These are phyloP conservation scores for Xylaria palmicola DNA, from an alignment of 495 filamentous ascomycete species.

Conservation along the genomic window DNA sequence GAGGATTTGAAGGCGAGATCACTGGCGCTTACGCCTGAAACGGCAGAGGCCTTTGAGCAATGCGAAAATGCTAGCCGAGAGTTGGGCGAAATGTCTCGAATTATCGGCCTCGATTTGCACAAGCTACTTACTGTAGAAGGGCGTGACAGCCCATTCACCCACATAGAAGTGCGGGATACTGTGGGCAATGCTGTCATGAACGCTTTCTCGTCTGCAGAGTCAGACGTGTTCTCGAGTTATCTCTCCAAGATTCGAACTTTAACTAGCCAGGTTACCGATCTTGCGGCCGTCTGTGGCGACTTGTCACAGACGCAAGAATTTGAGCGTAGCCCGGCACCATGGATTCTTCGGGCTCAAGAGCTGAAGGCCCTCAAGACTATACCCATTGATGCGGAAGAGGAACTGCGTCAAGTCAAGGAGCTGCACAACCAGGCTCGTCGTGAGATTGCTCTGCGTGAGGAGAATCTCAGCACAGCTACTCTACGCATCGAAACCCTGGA, in stretches of 20 bases:
- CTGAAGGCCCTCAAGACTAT: slow-evolving; percentile 73
- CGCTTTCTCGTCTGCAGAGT: slow-evolving; percentile 51
- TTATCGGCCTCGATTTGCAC: slow-evolving; percentile 65
- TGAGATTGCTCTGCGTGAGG: slow-evolving; percentile 63
- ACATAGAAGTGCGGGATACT: slow-evolving; percentile 61
- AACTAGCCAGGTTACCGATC: slow-evolving; percentile 65
- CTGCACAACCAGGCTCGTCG: slow-evolving; percentile 65
- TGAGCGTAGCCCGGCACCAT: slow-evolving; percentile 69
- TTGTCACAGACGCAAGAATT: slow-evolving; percentile 82
- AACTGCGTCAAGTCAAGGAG: slow-evolving; percentile 71
- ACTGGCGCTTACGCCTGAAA: slow-evolving; percentile 67
- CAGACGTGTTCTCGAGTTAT: slow-evolving; percentile 67
- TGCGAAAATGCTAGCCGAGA: slow-evolving; percentile 63
- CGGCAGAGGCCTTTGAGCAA: slow-evolving; percentile 47
- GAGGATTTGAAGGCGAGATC: slow-evolving; percentile 77
- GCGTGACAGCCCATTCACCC: slow-evolving; percentile 63
- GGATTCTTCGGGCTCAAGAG: slow-evolving; percentile 78
- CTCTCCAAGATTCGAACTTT: slow-evolving; percentile 62
- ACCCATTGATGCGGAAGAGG: slow-evolving; percentile 77
- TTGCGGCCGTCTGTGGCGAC: slow-evolving; percentile 70
- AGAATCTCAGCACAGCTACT: slow-evolving; percentile 67
- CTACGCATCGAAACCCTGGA: slow-evolving; percentile 94
- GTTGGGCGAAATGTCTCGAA: slow-evolving; percentile 65
- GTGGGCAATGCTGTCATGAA: slow-evolving; percentile 57
- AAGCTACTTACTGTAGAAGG: slow-evolving; percentile 69